Evolutionary conservation across 345 rosid species (phyloP), one percentile per base, ranked within the genome.

Genomic region (Erodium maritimum): DNA sequence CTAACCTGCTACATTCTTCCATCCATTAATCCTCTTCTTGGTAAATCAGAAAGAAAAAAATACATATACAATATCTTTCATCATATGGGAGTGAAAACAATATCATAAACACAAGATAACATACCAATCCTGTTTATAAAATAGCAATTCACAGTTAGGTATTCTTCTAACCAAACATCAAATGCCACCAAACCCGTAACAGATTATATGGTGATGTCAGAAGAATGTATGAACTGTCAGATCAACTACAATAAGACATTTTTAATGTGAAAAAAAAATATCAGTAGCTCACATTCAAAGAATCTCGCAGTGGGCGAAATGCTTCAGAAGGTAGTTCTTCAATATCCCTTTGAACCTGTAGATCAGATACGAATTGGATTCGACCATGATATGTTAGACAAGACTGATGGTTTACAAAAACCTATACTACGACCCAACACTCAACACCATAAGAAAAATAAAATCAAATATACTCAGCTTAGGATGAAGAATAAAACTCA

Each of bases 321-420:
- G 99, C 96, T 77, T 90, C 97, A 57, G 87, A 74, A 58, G 99
- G 99, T 64, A 94, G 80, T 70, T 94, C 99, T 71, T 94, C 99
- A 71, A 87, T 82, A 80, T 94, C 99, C 52, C 96, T 79, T 73
- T 93, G 99, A 33, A 93, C 99, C 99, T 93, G 73, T 25, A 25
- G 64, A 75, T 57, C 53, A 67, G 29, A 61, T 62, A 61, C 23
- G 62, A 33, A 66, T 19, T 21, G 55, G 17, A 55, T 20, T 12
- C 37, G 53, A 51, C 52, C 55, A 29, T 23, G 5, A 46, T 20
- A 61, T 23, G 59, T 56, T 17, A 60, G 53, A 61, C 7, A 42
- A 51, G 53, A 20, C 2, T 34, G 19, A 21, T 66, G 58, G 57
- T 61, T 10, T 23, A 22, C 64, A 53, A 25, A 25, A 56, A 19